These are phyloP conservation scores for Candida krabiensis DNA, from an alignment of 805 yeast species.

Conservation along the genomic window DNA sequence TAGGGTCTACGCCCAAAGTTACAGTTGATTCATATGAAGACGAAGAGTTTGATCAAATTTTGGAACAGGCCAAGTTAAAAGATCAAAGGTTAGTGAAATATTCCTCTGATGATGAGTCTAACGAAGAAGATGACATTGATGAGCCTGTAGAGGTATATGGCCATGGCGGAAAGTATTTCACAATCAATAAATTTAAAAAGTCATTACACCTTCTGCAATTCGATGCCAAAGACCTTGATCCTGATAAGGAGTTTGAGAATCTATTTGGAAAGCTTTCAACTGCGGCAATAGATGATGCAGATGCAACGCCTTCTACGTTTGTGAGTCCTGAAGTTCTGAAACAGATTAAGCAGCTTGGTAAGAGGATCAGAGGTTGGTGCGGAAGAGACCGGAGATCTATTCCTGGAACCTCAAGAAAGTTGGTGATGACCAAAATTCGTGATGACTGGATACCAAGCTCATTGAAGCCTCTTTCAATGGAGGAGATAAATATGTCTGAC, in stretches of 20 bases:
- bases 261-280: constrained; percentile 71
- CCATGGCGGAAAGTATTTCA: constrained; percentile 40
- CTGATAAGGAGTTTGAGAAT: constrained; percentile 70
- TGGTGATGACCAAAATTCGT: constrained; percentile 67
- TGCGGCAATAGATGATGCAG: constrained; percentile 72
- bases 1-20: not conserved
- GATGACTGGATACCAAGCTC: constrained; percentile 80
- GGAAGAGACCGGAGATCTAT: constrained; percentile 71
- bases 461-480: constrained; percentile 61
- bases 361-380: constrained; percentile 78
- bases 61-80: constrained; percentile 39
- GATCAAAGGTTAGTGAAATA: constrained; percentile 22
- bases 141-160: constrained; percentile 35
- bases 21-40: constrained; percentile 39
- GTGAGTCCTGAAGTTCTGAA: constrained; percentile 67
- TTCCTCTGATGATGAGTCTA: constrained; percentile 15
- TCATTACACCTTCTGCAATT: constrained; percentile 44
- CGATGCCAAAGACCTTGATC: constrained; percentile 58
- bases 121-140: constrained; percentile 28
- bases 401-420: constrained; percentile 72
- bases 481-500: constrained; percentile 44
- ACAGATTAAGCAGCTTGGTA: constrained; percentile 58
- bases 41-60: constrained; percentile 57
- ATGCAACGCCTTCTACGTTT: constrained; percentile 68
- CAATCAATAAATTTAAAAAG: constrained; percentile 42